Base-by-base conservation (phyloP, 768 basidiomycete genomes). In the Panus rudis region DNA sequence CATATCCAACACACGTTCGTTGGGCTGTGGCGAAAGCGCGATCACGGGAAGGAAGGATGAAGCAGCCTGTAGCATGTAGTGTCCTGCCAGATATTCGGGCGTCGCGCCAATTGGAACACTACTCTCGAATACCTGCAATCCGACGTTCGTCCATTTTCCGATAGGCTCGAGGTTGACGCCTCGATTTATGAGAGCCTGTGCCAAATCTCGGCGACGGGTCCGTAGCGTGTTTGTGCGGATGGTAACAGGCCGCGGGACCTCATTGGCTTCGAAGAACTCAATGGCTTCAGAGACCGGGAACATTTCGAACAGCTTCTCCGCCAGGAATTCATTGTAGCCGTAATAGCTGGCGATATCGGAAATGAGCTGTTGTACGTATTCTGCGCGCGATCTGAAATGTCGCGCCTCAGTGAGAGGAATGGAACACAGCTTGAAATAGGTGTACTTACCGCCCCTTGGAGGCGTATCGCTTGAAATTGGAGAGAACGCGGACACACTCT, bases 11-110 rank as follows among this genome's bases (percentile, higher is more conserved):
- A 97, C 79, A 10, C 93, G 85, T 58, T 98, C 96, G 47, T 88
- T 78, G 2, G 92, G 91, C 57, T 93, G 86, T 4, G 96, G 96
- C 20, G 79, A 72, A 28, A 99, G 83, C 3, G 96, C 91, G 50
- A 98, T 93, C 57, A 98, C 96, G 42, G 96, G 96, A n/a, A 99
- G 76, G 75, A 99, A 97, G 1, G 96, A 98, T 4, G 92, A 94
- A 10, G 96, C 96, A 5, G 96, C 91, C 70, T 99, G 96, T 20
- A 98, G 85, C 90, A 99, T 98, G 66, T 99, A 99, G 61, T 99
- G 93, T 2, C 96, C 96, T 0, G 96, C 92, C 28, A 99, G 79
- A 65, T 99, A 99, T 67, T 99, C 96, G 10, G 96, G 96, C 2
- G 96, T 98, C 5, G 96, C 96, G 61, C 88, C 94, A 49, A 99